phyloP scores from a whole-genome alignment of 1,139 yeast species.

The Starmera stellimalicola region DNA sequence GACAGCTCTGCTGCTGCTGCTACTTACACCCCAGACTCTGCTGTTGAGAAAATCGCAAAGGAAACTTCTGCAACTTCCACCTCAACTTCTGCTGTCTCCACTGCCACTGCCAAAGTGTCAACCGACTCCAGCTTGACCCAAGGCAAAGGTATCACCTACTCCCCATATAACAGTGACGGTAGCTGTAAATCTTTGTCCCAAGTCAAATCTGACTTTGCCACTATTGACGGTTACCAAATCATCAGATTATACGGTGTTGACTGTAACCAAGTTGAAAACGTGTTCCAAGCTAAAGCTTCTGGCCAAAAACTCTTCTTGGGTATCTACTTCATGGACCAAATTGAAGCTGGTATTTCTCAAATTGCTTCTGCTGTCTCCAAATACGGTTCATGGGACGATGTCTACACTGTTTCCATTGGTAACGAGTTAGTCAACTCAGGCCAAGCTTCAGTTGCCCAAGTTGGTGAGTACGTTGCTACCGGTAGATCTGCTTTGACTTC shows the following conservation, averaged over 20 bases:
- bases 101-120: conserved; percentile 19
- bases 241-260: conserved; percentile 81
- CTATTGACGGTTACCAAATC: conserved; percentile 42
- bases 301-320: conserved; percentile 66
- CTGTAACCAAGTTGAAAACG: conserved; percentile 68
- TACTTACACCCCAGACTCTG: conserved; percentile 12
- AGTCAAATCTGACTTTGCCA: conserved; percentile 51
- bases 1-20: conserved; percentile 17
- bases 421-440: conserved; percentile 73
- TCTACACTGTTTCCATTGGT: conserved; percentile 70
- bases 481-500: conserved; percentile 54
- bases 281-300: conserved; percentile 49
- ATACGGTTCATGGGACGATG: conserved; percentile 61
- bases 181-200: conserved; percentile 56
- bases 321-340: conserved; percentile 48
- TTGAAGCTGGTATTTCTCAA: conserved; percentile 39
- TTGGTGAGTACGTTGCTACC: conserved; percentile 41
- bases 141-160: conserved; percentile 65
- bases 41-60: conserved; percentile 7
- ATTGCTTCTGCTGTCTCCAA: conserved; percentile 45
- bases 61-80: conserved; percentile 22
- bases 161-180: conserved; percentile 69
- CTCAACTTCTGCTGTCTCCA: conserved; percentile 21
- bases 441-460: conserved; percentile 47
- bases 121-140: conserved; percentile 22